Evolutionary conservation across 2,329 filamentous ascomycete genomes (phyloP).

Genomic region (Monilinia aucupariae): DNA sequence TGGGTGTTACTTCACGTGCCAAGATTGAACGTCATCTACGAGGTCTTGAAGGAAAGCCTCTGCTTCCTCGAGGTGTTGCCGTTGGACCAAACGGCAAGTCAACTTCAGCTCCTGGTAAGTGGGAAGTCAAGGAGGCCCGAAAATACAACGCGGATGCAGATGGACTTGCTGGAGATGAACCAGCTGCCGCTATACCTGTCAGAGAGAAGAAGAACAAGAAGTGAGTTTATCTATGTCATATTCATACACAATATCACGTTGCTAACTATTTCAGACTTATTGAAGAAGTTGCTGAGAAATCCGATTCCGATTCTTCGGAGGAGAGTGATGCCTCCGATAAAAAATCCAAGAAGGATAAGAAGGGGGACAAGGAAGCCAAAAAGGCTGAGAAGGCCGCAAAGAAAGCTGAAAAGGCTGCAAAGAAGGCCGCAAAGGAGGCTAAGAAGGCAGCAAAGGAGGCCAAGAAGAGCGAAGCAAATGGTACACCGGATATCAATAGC

Average conservation of each 20-base stretch:
- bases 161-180: conserved; percentile 66
- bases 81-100: conserved; percentile 69
- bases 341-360: conserved; percentile 37
- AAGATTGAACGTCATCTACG: conserved; percentile 73
- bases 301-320: conserved; percentile 13
- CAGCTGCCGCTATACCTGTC: conserved; percentile 41
- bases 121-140: conserved; percentile 84
- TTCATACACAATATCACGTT: conserved; percentile 20
- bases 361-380: conserved; percentile 36
- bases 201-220: conserved; percentile 49
- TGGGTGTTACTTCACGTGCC: conserved; percentile 67
- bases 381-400: conserved; percentile 21
- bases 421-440: conserved; percentile 47
- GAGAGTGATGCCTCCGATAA: conserved; percentile 16
- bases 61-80: conserved; percentile 68
- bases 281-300: conserved; percentile 36
- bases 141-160: conserved; percentile 96
- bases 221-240: conserved; percentile 27
- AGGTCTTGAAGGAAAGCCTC: conserved; percentile 82
- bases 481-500: conserved; percentile 38
- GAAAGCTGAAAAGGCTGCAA: conserved; percentile 36
- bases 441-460: conserved; percentile 74
- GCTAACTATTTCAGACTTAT: conserved; percentile 26
- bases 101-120: conserved; percentile 62
- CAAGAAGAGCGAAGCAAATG: conserved; percentile 52